Evolutionary conservation across 192 early-diverging fungal species (phyloP).

Genomic region (Backusella tuberculispora): DNA sequence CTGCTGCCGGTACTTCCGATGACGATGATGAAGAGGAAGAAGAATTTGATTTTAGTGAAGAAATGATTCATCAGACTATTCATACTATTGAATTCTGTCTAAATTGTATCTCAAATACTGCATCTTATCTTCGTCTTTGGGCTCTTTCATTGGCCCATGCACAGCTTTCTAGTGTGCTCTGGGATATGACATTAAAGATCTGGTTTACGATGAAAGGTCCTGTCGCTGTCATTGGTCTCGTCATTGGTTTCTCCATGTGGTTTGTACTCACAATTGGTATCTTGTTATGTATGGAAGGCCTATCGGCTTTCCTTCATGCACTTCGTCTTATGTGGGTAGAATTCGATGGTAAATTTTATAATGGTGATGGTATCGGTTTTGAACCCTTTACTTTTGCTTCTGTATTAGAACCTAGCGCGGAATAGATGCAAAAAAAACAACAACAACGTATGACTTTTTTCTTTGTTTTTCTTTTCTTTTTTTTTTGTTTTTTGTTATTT

Average conservation of each 20-base stretch:
- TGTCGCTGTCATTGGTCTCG: constrained; percentile 69
- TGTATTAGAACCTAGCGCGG: constrained; percentile 14
- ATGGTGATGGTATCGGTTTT: constrained; percentile 87
- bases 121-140: constrained; percentile 98
- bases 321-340: constrained; percentile 97
- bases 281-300: constrained; percentile 85
- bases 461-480: too few species aligned
- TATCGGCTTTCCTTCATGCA: constrained; percentile 87
- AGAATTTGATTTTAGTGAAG: constrained; percentile 92
- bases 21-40: constrained; percentile 65
- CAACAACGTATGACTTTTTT: too few species aligned
- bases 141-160: constrained; percentile 97
- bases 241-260: constrained; percentile 89
- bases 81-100: constrained; percentile 99
- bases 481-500: too few species aligned
- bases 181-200: constrained; percentile 85
- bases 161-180: constrained; percentile 96
- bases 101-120: constrained; percentile 97
- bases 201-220: constrained; percentile 53
- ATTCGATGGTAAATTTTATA: constrained; percentile 98
- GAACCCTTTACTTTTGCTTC: constrained; percentile 87
- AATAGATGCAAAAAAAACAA: constrained; percentile 1
- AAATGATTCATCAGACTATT: constrained; percentile 96
- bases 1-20: constrained; percentile 54
- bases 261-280: constrained; percentile 82